Evolutionary conservation across 805 yeast species (phyloP), one percentile per base, ranked within the genome.

Genomic region (Hanseniaspora pseudoguilliermondii): DNA sequence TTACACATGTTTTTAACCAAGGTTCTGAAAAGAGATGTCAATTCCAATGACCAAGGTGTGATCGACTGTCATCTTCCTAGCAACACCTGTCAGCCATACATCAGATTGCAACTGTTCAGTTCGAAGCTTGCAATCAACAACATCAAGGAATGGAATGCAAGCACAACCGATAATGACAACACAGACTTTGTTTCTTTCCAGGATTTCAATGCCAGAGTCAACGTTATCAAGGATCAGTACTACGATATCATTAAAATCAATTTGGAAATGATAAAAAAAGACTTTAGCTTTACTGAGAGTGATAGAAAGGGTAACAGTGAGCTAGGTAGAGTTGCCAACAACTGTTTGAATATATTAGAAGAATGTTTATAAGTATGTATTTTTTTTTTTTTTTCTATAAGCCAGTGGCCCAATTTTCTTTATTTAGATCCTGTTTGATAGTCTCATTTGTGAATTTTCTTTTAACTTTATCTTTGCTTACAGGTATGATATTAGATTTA

Each of bases 241-340:
- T 46, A 27, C 16, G 56, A 53, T 32, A 39, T 46, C 5, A 20
- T 53, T 3, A 46, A 38, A 13, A 38, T 53, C 47, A 53, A 53
- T 10, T 46, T 53, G 47, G 50, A 53, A 20, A 46, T 53, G 49
- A 53, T 53, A 23, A 53, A 53, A 32, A 53, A 53, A 10, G 56
- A 53, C 41, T 53, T 46, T 29, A 51, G 50, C 8, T 53, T 21
- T 34, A 39, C 32, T 3, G 50, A 53, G 11, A 23, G n/a, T 5
- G 43, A 25, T 40, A 53, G 32, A 46, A 46, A 53, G 38, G 47
- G 50, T 13, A 53, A 53, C 27, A 53, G 56, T 53, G 56, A 53
- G 18, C 16, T 53, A 10, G 56, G 56, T 20, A 44, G 47, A 32
- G 35, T 53, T 29, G 56, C 56, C 29, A 53, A 53, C 21, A 53